A percentile compares a stretch with the other conserved stretches of the same genome.
These are phyloP conservation scores for Gryganskiella cystojenkinii DNA, from an alignment of 192 early-diverging fungal genomes.

Conservation along the genomic window DNA sequence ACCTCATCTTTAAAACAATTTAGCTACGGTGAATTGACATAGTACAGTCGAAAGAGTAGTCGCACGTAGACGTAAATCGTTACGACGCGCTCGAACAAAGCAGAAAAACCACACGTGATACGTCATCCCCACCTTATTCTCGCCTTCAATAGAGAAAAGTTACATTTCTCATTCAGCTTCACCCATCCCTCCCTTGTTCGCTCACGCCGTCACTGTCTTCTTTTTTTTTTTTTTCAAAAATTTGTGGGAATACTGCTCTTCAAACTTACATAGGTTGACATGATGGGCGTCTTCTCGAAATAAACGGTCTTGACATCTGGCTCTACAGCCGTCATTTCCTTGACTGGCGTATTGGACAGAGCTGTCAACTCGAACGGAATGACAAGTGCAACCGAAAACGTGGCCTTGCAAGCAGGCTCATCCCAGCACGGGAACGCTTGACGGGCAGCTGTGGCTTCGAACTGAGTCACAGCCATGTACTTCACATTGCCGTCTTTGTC, in stretches of 20 bases:
- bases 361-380: slow-evolving; percentile 67
- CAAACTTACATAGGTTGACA: slow-evolving; percentile 82
- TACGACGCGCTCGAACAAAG: no score
- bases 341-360: slow-evolving; percentile 81
- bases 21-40: no score
- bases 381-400: slow-evolving; percentile 75
- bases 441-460: slow-evolving; percentile 79
- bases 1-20: no score
- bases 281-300: slow-evolving; percentile 79
- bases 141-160: no score
- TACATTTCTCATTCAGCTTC: no score
- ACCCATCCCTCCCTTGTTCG: no score
- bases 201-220: no score
- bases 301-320: slow-evolving; percentile 63
- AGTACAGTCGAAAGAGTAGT: no score
- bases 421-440: slow-evolving; percentile 84
- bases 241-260: not conserved
- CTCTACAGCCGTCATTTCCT: slow-evolving; percentile 61
- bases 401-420: slow-evolving; percentile 83
- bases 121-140: no score
- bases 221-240: no score
- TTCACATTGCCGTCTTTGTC: slow-evolving; percentile 60
- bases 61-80: no score
- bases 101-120: no score
- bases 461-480: slow-evolving; percentile 81